Conservation (phyloP, 202 grass and related monocot species). For the Hordeum pubiflorum region DNA sequence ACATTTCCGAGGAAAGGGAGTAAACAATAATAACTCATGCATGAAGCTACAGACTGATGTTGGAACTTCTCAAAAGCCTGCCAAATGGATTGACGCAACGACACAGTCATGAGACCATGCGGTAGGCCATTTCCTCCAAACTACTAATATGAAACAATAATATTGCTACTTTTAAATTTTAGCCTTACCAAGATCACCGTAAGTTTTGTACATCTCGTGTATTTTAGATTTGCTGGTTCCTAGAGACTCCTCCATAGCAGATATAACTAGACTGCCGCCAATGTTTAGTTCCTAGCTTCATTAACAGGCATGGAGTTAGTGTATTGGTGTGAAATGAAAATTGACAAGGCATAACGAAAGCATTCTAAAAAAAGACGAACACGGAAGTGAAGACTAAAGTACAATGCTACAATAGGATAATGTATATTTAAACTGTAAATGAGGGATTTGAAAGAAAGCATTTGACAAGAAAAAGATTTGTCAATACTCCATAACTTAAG, state of each 20-base stretch:
- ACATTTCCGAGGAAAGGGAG: neutral
- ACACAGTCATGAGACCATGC: slow-evolving; percentile 13
- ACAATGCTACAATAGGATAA: neutral
- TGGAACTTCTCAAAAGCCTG: neutral
- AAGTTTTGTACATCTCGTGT: slow-evolving; percentile 85
- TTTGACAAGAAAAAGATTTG: neutral
- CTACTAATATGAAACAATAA: slow-evolving; percentile 29
- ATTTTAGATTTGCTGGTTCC: slow-evolving; percentile 80
- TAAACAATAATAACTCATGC: slow-evolving; percentile 17
- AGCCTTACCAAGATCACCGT: slow-evolving; percentile 75
- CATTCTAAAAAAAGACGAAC: slow-evolving; percentile 6
- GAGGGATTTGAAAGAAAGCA: neutral
- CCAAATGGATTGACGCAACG: slow-evolving; percentile 5
- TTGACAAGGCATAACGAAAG: slow-evolving; percentile 16
- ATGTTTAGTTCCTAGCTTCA: slow-evolving; percentile 97
- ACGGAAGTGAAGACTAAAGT: neutral
- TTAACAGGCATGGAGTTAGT: slow-evolving; percentile 39
- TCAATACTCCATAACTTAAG: neutral
- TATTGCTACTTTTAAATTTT: slow-evolving; percentile 20
- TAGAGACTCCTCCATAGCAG: slow-evolving; percentile 68
- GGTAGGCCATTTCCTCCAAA: slow-evolving; percentile 3
- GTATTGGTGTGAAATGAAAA: neutral
- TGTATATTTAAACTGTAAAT: slow-evolving; percentile 3
- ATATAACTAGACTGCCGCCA: slow-evolving; percentile 74
- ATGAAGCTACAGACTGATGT: slow-evolving; percentile 19